Conservation (phyloP, 768 basidiomycete genomes). For the Phanerochaete sordida region DNA sequence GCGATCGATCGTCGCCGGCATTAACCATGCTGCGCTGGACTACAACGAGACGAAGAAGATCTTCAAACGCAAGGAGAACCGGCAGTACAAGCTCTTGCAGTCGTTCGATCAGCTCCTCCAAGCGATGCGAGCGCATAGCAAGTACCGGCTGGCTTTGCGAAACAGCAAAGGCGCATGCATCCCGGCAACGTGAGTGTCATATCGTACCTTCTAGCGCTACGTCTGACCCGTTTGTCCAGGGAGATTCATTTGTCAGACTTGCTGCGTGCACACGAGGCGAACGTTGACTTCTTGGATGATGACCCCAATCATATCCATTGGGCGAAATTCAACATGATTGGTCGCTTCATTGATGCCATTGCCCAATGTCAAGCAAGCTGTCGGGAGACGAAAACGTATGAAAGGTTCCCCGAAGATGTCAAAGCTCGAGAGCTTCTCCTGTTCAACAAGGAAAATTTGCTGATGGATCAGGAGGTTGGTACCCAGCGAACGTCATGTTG, state of each 20-base stretch:
- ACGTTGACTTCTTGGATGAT: constrained; percentile 63
- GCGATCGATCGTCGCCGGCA: constrained; percentile 91
- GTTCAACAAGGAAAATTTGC: constrained; percentile 34
- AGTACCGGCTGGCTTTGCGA: constrained; percentile 86
- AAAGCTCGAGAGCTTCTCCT: constrained; percentile 54
- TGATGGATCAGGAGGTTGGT: constrained; percentile 72
- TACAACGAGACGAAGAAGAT: constrained; percentile 75
- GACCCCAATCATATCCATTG: constrained; percentile 82
- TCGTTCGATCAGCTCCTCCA: constrained; percentile 86
- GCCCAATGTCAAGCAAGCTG: constrained; percentile 77
- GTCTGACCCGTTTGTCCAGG: constrained; percentile 35
- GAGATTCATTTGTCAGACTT: constrained; percentile 92
- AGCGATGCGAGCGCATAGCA: constrained; percentile 75
- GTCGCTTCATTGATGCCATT: constrained; percentile 75
- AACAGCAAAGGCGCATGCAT: constrained; percentile 86
- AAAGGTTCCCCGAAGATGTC: constrained; percentile 47
- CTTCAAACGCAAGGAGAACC: constrained; percentile 64
- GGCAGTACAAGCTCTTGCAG: constrained; percentile 70
- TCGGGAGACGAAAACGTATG: constrained; percentile 48
- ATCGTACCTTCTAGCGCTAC: constrained; percentile 9
- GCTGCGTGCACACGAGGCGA: constrained; percentile 82
- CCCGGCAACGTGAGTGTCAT: constrained; percentile 61
- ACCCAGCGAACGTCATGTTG: neutral
- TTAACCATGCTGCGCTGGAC: constrained; percentile 77
- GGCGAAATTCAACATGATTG: constrained; percentile 95